Conservation (phyloP, 2,329 filamentous ascomycete species). For the Coniella vitis region DNA sequence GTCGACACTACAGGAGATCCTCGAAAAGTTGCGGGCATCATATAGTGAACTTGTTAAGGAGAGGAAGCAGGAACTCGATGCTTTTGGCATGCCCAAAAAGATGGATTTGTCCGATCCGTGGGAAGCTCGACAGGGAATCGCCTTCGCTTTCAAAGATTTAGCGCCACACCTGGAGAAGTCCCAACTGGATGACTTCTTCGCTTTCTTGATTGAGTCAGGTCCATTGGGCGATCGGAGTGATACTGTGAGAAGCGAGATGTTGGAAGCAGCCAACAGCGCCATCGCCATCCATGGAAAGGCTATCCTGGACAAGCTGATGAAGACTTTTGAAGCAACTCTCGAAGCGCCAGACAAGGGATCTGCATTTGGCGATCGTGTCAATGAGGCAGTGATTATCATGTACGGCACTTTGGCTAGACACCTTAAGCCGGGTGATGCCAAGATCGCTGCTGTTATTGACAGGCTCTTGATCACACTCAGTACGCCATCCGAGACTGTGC, state of each 20-base stretch:
- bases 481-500: slow-evolving; percentile 92
- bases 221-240: slow-evolving; percentile 78
- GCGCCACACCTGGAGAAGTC: slow-evolving; percentile 60
- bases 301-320: slow-evolving; percentile 85
- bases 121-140: slow-evolving; percentile 86
- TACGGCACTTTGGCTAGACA: slow-evolving; percentile 92
- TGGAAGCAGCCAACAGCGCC: slow-evolving; percentile 76
- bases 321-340: slow-evolving; percentile 81
- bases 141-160: slow-evolving; percentile 78
- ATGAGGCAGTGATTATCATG: slow-evolving; percentile 95
- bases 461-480: slow-evolving; percentile 79
- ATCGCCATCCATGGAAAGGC: slow-evolving; percentile 75
- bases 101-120: slow-evolving; percentile 82
- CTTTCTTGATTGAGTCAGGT: slow-evolving; percentile 78
- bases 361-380: slow-evolving; percentile 78
- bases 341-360: slow-evolving; percentile 77
- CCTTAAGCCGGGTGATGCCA: slow-evolving; percentile 74
- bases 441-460: slow-evolving; percentile 82
- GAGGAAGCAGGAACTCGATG: slow-evolving; percentile 75
- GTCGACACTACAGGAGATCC: slow-evolving; percentile 51
- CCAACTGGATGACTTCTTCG: slow-evolving; percentile 70
- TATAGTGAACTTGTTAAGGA: slow-evolving; percentile 80
- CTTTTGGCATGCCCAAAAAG: slow-evolving; percentile 91
- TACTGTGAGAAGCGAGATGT: slow-evolving; percentile 79
- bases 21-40: slow-evolving; percentile 59